Conservation (phyloP, 2,329 filamentous ascomycete species). For the Aphanoascus verrucosus region DNA sequence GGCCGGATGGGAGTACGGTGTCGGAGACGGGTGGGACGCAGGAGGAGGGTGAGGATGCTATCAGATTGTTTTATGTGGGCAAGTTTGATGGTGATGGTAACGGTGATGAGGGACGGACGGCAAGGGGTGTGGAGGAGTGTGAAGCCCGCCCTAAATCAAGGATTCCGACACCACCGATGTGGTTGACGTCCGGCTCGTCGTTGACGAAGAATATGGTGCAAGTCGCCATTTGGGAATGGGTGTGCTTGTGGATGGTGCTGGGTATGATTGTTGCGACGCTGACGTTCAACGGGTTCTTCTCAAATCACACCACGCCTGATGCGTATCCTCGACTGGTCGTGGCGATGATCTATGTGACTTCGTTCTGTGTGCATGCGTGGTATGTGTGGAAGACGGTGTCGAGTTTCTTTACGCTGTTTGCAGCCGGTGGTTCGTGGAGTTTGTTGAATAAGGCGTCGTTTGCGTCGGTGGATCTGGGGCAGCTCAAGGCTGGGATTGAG, state of each 20-base stretch:
- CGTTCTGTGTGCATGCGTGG: slow-evolving; percentile 10
- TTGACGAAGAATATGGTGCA: slow-evolving; percentile 12
- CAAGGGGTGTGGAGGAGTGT: slow-evolving; percentile 7
- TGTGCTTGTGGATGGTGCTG: slow-evolving; percentile 12
- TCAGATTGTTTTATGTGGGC: slow-evolving; percentile 9
- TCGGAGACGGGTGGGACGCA: background rate
- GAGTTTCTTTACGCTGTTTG: slow-evolving; percentile 10
- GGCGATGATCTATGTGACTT: slow-evolving; percentile 1
- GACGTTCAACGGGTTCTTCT: slow-evolving; percentile 10
- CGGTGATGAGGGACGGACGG: slow-evolving; percentile 1
- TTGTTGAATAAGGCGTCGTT: slow-evolving; percentile 12
- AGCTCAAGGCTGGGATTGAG: slow-evolving; percentile 4
- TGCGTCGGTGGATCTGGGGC: slow-evolving; percentile 4
- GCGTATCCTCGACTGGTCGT: slow-evolving; percentile 10
- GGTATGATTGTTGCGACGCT: slow-evolving; percentile 8
- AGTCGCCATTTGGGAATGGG: slow-evolving; percentile 10
- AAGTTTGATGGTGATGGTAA: slow-evolving; percentile 5
- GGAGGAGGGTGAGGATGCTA: background rate
- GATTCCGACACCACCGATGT: slow-evolving; percentile 6
- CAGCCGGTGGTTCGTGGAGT: slow-evolving; percentile 9
- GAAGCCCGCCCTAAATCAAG: slow-evolving; percentile 5
- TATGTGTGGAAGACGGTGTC: slow-evolving; percentile 9
- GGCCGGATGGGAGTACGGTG: slow-evolving; percentile 6
- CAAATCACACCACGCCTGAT: slow-evolving; percentile 4
- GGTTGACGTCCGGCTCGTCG: slow-evolving; percentile 11